Evolutionary conservation across 2,329 filamentous ascomycete species (phyloP).

Genomic region (Dryadomyces quercus-mongolicae): DNA sequence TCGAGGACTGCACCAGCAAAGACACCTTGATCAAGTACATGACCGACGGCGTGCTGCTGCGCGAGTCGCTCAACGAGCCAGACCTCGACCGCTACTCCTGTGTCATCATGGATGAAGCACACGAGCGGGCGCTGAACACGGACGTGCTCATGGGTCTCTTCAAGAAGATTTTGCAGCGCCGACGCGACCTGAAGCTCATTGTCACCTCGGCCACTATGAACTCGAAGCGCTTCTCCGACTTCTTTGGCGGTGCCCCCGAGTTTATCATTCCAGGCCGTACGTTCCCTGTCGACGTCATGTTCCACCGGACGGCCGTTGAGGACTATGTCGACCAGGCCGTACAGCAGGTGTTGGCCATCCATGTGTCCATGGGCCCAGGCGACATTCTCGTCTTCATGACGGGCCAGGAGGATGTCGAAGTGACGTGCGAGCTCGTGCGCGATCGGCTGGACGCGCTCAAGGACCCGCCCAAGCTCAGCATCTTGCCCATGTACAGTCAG

Average conservation of each 20-base stretch:
- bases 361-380: slow-evolving; percentile 84
- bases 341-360: slow-evolving; percentile 88
- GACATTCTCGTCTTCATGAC: slow-evolving; percentile 99
- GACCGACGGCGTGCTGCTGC: slow-evolving; percentile 89
- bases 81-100: slow-evolving; percentile 95
- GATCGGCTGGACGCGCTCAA: slow-evolving; percentile 82
- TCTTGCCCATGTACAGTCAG: slow-evolving; percentile 96
- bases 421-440: slow-evolving; percentile 84
- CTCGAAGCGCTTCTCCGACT: slow-evolving; percentile 86
- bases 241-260: slow-evolving; percentile 91
- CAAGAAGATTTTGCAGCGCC: slow-evolving; percentile 86
- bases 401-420: slow-evolving; percentile 95
- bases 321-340: slow-evolving; percentile 97
- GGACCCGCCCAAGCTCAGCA: slow-evolving; percentile 86
- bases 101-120: slow-evolving; percentile 99
- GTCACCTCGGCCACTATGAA: slow-evolving; percentile 99
- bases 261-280: slow-evolving; percentile 94
- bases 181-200: slow-evolving; percentile 88
- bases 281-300: slow-evolving; percentile 95
- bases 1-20: slow-evolving; percentile 94
- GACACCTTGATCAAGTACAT: slow-evolving; percentile 98
- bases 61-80: slow-evolving; percentile 84
- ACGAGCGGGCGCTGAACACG: slow-evolving; percentile 91
- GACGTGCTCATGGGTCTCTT: slow-evolving; percentile 96
- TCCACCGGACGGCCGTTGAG: slow-evolving; percentile 85